Conservation (phyloP, 768 basidiomycete species). For the Calocera cornea region DNA sequence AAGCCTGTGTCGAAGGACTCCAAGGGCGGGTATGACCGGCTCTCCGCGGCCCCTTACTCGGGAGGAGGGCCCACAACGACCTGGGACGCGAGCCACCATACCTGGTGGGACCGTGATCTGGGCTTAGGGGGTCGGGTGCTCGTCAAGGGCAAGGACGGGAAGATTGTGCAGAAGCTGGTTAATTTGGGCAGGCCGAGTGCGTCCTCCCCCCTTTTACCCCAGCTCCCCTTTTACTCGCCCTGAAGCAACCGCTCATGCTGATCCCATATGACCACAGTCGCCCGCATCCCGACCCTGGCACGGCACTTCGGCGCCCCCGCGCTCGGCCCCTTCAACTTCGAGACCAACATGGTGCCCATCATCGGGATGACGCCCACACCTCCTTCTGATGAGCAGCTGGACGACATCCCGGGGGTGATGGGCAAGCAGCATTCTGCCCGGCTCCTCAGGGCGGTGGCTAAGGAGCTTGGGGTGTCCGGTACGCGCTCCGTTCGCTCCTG, state of each 20-base stretch:
- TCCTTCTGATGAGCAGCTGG: background rate
- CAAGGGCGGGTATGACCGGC: background rate
- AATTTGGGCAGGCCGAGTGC: background rate
- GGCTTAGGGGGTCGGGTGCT: background rate
- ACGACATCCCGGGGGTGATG: background rate
- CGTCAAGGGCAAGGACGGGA: background rate
- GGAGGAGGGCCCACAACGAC: background rate
- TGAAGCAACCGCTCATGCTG: background rate
- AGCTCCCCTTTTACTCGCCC: no score
- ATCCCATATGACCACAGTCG: background rate
- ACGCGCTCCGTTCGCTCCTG: background rate
- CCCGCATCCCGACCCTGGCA: background rate
- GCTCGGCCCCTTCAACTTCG: background rate
- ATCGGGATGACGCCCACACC: background rate
- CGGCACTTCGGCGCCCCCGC: background rate
- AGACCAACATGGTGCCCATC: background rate
- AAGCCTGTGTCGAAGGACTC: background rate
- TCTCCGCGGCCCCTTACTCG: background rate
- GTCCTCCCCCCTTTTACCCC: background rate
- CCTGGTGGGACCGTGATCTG: constrained; percentile 1
- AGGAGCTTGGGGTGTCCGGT: background rate
- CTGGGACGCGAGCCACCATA: background rate
- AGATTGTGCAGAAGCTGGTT: background rate
- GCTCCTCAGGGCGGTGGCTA: background rate
- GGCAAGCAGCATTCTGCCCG: constrained; percentile 1